Evolutionary conservation across 2,329 filamentous ascomycete genomes (phyloP).

Genomic region (Aureobasidium sp.): DNA sequence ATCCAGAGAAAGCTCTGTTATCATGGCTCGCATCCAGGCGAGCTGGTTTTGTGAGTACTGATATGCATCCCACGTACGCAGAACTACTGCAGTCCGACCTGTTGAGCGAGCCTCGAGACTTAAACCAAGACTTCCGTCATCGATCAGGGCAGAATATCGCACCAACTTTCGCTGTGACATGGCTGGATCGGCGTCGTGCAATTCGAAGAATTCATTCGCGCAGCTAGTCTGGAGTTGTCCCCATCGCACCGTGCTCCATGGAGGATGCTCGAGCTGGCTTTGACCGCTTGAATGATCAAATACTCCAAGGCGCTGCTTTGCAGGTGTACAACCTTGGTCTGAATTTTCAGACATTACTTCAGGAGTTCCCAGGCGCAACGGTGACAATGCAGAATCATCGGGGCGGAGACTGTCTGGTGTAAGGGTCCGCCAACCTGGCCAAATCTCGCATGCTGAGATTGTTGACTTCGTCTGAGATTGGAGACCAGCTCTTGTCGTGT

Average conservation of each 20-base stretch:
- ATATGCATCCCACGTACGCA: background rate
- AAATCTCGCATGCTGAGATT: background rate
- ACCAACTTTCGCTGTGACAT: background rate
- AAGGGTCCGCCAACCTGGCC: background rate
- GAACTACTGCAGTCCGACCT: background rate
- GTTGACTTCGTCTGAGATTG: no score
- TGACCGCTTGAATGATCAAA: background rate
- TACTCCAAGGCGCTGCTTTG: background rate
- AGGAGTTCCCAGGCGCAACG: background rate
- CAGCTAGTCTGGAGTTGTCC: background rate
- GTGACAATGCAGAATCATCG: background rate
- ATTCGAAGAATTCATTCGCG: background rate
- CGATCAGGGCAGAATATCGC: background rate
- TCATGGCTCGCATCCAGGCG: slow-evolving; percentile 2
- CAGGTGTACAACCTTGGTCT: background rate
- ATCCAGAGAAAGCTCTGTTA: background rate
- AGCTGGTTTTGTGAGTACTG: background rate
- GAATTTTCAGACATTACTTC: background rate
- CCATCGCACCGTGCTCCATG: background rate
- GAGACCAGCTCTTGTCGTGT: no score
- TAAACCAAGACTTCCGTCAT: background rate
- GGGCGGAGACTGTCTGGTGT: background rate
- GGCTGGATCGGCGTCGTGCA: background rate
- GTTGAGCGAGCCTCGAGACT: background rate
- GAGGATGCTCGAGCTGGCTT: background rate